phyloP scores from a whole-genome alignment of 768 basidiomycete genomes.

The Podaxis rugospora region DNA sequence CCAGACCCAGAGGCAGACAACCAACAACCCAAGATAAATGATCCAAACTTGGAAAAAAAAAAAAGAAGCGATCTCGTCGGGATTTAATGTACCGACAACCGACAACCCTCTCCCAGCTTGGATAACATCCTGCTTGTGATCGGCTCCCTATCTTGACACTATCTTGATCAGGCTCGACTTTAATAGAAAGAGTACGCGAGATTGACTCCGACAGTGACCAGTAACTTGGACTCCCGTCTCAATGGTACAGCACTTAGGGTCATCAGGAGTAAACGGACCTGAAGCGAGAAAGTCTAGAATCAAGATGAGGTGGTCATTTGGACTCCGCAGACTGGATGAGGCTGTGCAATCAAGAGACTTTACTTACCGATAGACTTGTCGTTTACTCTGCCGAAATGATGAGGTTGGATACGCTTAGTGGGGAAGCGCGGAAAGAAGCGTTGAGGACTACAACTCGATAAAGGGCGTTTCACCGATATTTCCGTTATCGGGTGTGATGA shows the following conservation, averaged over 20 bases:
- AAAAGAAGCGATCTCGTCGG: constrained; percentile 54
- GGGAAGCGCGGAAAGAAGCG: constrained; percentile 35
- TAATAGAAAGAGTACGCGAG: not conserved
- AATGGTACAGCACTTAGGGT: constrained; percentile 10
- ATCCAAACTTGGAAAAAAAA: constrained; percentile 45
- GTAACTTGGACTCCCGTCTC: constrained; percentile 3
- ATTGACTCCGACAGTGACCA: not conserved
- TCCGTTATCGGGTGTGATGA: not conserved
- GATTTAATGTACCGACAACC: constrained; percentile 35
- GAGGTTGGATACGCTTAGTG: constrained; percentile 47
- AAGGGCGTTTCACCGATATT: not conserved
- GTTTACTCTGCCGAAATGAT: constrained; percentile 48
- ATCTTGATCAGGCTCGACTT: constrained; percentile 14
- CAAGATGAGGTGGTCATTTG: constrained; percentile 27
- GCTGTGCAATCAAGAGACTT: constrained; percentile 37
- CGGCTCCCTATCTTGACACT: constrained; percentile 22
- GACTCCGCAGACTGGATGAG: constrained; percentile 34
- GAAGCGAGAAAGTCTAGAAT: constrained; percentile 31
- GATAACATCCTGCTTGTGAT: constrained; percentile 44
- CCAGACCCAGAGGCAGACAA: constrained; percentile 40
- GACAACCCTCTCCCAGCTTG: constrained; percentile 39
- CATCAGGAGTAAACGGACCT: constrained; percentile 27
- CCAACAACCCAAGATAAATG: constrained; percentile 54
- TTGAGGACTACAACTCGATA: constrained; percentile 29
- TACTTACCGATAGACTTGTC: constrained; percentile 49